Base-by-base conservation (phyloP, 1,284 basidiomycete species). In the Nidula niveotomentosa region DNA sequence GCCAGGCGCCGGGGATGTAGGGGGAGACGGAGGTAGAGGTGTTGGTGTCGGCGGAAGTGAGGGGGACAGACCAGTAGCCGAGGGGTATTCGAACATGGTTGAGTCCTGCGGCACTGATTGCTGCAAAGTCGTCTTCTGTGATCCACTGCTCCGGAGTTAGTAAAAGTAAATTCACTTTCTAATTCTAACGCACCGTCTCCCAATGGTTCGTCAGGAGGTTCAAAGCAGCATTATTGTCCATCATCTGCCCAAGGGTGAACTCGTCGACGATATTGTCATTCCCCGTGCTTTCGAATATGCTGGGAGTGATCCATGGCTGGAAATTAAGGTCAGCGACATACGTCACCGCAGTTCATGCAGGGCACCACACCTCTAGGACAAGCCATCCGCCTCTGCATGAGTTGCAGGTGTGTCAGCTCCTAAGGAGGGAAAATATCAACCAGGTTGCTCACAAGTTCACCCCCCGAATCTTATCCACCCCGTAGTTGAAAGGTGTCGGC, bases 31-130 rank as follows among this genome's bases (percentile, higher is more conserved):
- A 78, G 3, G 77, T 80, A 30, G 75, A 76, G 43, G 69, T 75
- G 50, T 76, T 75, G 3, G 81, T 84, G 58, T 83, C 77, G 8
- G 74, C 68, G 23, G 79, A 74, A 4, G 78, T 79, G 37, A 84
- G 69, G 0, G 87, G 86, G 18, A 90, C 79, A n/a, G 86, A 87
- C 88, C 88, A 90, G 65, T 86, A 90, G 6, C 88, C 88, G 8
- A 90, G 60, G 5, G 88, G 88, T 63, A 91, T 85, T 84, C 86
- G 83, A 56, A 93, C 89, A 65, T 91, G 90, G 63, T 88, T 92
- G 51, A 93, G 73, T 0, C 90, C 90, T 36, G 87, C 88, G n/a
- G 78, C 80, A 33, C 70, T 75, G 53, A 91, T 90, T 13, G 77
- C 79, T 15, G 65, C 64, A 62, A 91, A 88, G 63, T 91, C 88